Conservation (phyloP, 108 stramenopile species). For the Schizochytrium sp. region DNA sequence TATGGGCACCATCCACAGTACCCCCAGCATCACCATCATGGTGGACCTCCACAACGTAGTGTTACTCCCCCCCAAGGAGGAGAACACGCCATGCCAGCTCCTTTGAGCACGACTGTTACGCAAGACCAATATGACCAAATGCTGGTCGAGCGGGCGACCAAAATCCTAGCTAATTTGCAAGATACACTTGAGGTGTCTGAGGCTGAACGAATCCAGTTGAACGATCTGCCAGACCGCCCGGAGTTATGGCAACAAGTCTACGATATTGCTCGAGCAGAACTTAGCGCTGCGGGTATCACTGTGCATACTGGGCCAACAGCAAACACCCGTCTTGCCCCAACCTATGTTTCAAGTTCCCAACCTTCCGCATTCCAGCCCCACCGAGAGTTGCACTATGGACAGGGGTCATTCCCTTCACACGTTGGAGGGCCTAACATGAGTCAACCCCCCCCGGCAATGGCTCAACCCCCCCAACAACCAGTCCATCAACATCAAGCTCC, state of each 20-base stretch:
- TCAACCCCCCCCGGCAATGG: not conserved
- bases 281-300: conserved; percentile 28
- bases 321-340: not conserved
- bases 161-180: conserved; percentile 19
- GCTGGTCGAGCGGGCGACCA: conserved; percentile 26
- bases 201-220: not conserved
- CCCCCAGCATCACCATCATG: too few relatives aligned
- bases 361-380: conserved; percentile 31
- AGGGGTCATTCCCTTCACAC: not conserved
- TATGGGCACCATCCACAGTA: too few relatives aligned
- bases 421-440: not conserved
- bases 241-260: conserved; percentile 36
- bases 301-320: not conserved
- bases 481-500: too few relatives aligned
- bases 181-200: not conserved
- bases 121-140: conserved; percentile 17
- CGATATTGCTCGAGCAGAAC: not conserved
- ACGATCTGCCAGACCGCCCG: conserved; percentile 11
- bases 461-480: not conserved
- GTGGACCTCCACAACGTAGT: not conserved
- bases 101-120: not conserved
- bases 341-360: not conserved
- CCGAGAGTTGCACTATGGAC: conserved; percentile 7
- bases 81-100: not conserved
- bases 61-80: not conserved